Evolutionary conservation across 1,139 yeast genomes (phyloP).

Genomic region (Suhomyces terraborum): DNA sequence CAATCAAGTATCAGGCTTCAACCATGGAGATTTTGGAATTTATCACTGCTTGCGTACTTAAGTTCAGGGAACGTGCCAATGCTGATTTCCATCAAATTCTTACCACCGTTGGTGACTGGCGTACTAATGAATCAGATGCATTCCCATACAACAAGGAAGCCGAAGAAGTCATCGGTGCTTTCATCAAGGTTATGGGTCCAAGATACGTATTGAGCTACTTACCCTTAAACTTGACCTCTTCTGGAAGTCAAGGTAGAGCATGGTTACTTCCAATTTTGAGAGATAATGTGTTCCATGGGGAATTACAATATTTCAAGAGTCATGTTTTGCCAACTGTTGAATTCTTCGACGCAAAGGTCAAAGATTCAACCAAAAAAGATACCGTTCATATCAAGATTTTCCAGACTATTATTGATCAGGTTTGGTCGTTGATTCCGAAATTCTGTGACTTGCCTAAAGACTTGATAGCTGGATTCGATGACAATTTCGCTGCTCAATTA

Average conservation of each 20-base stretch:
- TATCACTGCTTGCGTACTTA: constrained; percentile 61
- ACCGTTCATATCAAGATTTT: constrained; percentile 74
- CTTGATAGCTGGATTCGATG: constrained; percentile 61
- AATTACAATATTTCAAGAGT: constrained; percentile 60
- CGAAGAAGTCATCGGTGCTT: constrained; percentile 78
- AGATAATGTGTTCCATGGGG: constrained; percentile 77
- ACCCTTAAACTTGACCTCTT: constrained; percentile 67
- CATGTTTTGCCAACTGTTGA: constrained; percentile 70
- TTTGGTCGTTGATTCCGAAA: constrained; percentile 89
- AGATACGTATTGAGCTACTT: constrained; percentile 70
- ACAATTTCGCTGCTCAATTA: constrained; percentile 73
- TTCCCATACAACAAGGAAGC: constrained; percentile 77
- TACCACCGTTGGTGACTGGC: constrained; percentile 79
- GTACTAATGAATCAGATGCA: constrained; percentile 71
- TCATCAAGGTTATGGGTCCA: constrained; percentile 82
- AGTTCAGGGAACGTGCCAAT: constrained; percentile 65
- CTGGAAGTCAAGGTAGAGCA: constrained; percentile 72
- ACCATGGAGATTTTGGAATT: constrained; percentile 75
- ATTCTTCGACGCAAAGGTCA: constrained; percentile 54
- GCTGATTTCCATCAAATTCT: constrained; percentile 72
- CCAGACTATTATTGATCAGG: constrained; percentile 82
- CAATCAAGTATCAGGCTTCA: constrained; percentile 76
- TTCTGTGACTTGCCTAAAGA: constrained; percentile 89
- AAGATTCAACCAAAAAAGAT: constrained; percentile 44
- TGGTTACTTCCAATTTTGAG: constrained; percentile 94